Base-by-base conservation (phyloP, 345 rosid genomes). In the Hibiscus tridactylites region DNA sequence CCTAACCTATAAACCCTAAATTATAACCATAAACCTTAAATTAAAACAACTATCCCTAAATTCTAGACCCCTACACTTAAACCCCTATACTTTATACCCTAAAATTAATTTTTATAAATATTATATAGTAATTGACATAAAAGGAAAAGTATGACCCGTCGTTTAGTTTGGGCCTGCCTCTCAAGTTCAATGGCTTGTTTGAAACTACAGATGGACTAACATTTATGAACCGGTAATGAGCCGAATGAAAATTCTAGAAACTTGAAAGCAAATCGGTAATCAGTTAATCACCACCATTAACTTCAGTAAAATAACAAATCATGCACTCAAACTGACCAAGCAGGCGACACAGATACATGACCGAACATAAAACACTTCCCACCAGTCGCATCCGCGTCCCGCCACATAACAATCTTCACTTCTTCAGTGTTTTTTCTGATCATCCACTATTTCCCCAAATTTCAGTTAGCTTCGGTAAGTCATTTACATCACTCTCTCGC, bases 361-460 rank as follows among this genome's bases (percentile, higher is more conserved):
- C 29, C 3, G 57, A 67, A 49, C 54, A 11, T 16, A 44, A 10
- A 65, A 19, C 35, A 65, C 21, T 44, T 24, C 2, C 11, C 11
- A 12, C 0, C 2, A 39, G 21, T 11, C 31, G 54, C 73, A 61
- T 9, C 70, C 7, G 17, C 77, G 37, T 68, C 70, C 73, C 73
- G 61, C 75, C 75, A n/a, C 75, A 17, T 28, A 7, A 46, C 35
- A 10, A 46, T 24, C 70, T 24, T 65, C 58, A 49, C 58, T 15
- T 47, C 0, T 39, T 64, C 68, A 35, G 13, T 46, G 15, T 46
- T 65, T 16, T 47, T 33, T 57, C 35, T 70, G 52, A 21, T 47
- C 57, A 47, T 11, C 29, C 37, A 9, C n/a, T 5, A 24, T 26
- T 37, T 26, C 44, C n/a, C 21, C 54, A 8, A 56, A 56, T 16